Evolutionary conservation across 768 basidiomycete genomes (phyloP).

Genomic region (Leccinum arenicola): DNA sequence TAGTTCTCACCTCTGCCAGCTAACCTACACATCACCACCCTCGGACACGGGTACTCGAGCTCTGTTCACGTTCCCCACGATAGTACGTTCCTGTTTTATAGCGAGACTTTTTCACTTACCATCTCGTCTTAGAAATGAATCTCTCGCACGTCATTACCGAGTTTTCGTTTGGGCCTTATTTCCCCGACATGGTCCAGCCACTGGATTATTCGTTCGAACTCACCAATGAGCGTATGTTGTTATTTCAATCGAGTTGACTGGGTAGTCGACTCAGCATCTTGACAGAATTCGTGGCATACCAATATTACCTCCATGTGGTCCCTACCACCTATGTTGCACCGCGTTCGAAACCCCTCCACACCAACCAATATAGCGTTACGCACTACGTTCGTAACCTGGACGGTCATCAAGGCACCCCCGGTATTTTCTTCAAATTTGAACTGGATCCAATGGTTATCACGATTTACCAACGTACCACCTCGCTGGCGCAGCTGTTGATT

Average conservation of each 20-base stretch:
- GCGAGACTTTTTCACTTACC: not conserved
- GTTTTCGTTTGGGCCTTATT: constrained; percentile 95
- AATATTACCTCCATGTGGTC: constrained; percentile 94
- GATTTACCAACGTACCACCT: constrained; percentile 85
- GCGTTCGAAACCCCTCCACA: constrained; percentile 58
- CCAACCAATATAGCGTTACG: constrained; percentile 92
- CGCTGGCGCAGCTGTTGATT: constrained; percentile 78
- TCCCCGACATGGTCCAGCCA: constrained; percentile 93
- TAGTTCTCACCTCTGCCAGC: constrained; percentile 38
- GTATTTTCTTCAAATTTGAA: constrained; percentile 99
- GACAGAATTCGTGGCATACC: constrained; percentile 84
- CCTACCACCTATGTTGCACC: constrained; percentile 90
- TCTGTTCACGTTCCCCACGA: constrained; percentile 84
- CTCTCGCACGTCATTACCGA: constrained; percentile 95
- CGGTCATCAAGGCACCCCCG: constrained; percentile 79
- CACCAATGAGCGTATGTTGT: constrained; percentile 54
- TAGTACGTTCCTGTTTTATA: constrained; percentile 45
- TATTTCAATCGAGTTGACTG: not conserved
- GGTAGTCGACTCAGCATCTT: not conserved
- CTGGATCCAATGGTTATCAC: constrained; percentile 85
- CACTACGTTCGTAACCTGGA: constrained; percentile 79
- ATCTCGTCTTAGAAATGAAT: constrained; percentile 75
- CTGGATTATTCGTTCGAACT: constrained; percentile 87
- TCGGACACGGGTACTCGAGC: constrained; percentile 93
- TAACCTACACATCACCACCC: constrained; percentile 91